Evolutionary conservation across 768 basidiomycete species (phyloP).

Genomic region (Russula ochroleuca): DNA sequence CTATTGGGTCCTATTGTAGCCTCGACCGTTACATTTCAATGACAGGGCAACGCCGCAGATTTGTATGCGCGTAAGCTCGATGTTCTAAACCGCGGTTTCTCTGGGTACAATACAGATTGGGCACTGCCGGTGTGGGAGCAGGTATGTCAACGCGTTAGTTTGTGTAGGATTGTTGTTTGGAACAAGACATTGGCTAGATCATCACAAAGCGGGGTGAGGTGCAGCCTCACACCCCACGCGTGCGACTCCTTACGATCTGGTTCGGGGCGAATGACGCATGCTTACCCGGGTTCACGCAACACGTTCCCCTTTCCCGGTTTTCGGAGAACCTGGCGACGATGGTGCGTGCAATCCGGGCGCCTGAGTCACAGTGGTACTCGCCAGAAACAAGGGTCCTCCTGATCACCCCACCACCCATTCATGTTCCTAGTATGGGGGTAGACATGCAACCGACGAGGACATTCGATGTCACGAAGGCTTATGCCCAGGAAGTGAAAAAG

Average conservation of each 20-base stretch:
- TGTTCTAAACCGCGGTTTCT: conserved; percentile 78
- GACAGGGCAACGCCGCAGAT: conserved; percentile 41
- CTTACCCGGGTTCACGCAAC: conserved; percentile 59
- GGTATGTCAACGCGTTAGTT: conserved; percentile 38
- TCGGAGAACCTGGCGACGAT: conserved; percentile 59
- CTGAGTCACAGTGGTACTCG: conserved; percentile 61
- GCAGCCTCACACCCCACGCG: conserved; percentile 47
- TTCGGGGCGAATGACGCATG: conserved; percentile 88
- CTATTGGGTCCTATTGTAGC: not conserved
- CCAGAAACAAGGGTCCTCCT: conserved; percentile 72
- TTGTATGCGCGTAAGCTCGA: conserved; percentile 78
- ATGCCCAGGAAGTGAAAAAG: conserved; percentile 65
- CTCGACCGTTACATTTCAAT: not conserved
- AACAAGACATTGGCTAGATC: conserved; percentile 39
- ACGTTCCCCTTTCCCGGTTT: conserved; percentile 68
- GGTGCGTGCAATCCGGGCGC: conserved; percentile 56
- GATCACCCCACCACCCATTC: conserved; percentile 82
- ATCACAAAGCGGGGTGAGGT: conserved; percentile 52
- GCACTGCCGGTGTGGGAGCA: conserved; percentile 73
- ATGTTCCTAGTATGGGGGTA: conserved; percentile 52
- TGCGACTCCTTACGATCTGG: conserved; percentile 81
- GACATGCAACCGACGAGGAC: conserved; percentile 55
- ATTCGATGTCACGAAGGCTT: conserved; percentile 58
- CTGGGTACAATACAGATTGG: conserved; percentile 89
- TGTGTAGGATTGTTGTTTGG: not conserved